These are phyloP conservation scores for Saccharum hybrid DNA, from an alignment of 202 grass and related monocot genomes.

Conservation along the genomic window DNA sequence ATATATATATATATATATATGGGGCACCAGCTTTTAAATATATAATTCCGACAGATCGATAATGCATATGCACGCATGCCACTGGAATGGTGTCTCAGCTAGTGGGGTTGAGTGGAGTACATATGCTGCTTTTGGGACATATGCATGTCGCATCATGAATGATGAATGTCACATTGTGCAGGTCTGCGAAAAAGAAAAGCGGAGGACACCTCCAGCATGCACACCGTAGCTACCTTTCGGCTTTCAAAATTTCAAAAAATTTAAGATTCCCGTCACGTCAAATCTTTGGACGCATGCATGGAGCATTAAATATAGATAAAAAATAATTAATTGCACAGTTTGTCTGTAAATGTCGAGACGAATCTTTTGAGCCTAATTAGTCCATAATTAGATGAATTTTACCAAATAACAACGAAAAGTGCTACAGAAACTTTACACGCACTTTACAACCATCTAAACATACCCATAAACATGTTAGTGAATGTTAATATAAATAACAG, in stretches of 20 bases:
- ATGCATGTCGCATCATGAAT: not conserved
- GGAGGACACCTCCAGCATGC: not conserved
- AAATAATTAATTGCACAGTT: too few relatives aligned
- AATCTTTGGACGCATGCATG: too few relatives aligned
- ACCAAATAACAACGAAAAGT: too few relatives aligned
- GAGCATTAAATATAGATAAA: too few relatives aligned
- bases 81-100: not conserved
- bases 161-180: not conserved
- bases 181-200: not conserved
- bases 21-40: too few relatives aligned
- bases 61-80: not conserved
- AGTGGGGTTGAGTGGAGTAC: not conserved
- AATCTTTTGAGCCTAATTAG: too few relatives aligned
- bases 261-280: too few relatives aligned
- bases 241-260: not conserved
- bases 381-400: too few relatives aligned
- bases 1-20: too few relatives aligned
- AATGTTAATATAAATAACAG: not conserved
- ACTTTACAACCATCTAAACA: too few relatives aligned
- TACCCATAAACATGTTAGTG: not conserved
- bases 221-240: not conserved
- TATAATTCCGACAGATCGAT: not conserved
- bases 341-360: too few relatives aligned
- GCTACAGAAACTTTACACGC: too few relatives aligned
- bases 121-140: constrained; percentile 6